Evolutionary conservation across 2,329 filamentous ascomycete species (phyloP), one percentile per base, ranked within the genome.

Genomic region (Aspergillus sp.): DNA sequence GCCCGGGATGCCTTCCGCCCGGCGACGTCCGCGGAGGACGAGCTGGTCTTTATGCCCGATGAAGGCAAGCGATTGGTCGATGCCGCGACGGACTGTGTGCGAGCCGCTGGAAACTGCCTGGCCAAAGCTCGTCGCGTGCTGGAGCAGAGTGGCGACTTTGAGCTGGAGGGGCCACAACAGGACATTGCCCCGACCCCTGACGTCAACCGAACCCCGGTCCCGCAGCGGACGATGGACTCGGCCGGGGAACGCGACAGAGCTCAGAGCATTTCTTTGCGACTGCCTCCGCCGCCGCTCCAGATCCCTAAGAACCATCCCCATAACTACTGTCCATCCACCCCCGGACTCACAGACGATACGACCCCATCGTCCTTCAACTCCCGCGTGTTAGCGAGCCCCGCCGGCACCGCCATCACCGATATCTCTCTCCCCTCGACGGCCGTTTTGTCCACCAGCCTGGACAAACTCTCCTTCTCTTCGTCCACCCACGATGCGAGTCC

Each of bases 21-120:
- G 45, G 81, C 84, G 3, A 83, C 85, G n/a, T 77, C 81, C 6
- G 86, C 88, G 11, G 84, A 88, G 21, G 81, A 82, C 29, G 88
- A 91, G 55, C 86, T 93, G 54, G 79, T 95, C 31, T 88, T 96
- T 61, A 83, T 91, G 72, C 88, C 88, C 1, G 85, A 91, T 55
- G 87, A 93, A 64, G 91, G 90, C 59, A 86, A 84, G 58, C 81
- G 86, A 23, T 79, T 96, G 38, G 82, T 94, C 29, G 79, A 82
- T 55, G 89, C 91, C 17, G 91, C 91, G 7, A 96, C 91, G 5
- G 86, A 84, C 54, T 97, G 92, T 67, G 92, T 99, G 21, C 87
- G 91, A 61, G 88, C 90, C 19, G 91, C 92, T 42, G 93, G 93
- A 38, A 91, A 96, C 62, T 97, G 93, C 70, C 88, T 96, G 17